Evolutionary conservation across 192 early-diverging fungal species (phyloP).

Genomic region (Kappamyces sp.): DNA sequence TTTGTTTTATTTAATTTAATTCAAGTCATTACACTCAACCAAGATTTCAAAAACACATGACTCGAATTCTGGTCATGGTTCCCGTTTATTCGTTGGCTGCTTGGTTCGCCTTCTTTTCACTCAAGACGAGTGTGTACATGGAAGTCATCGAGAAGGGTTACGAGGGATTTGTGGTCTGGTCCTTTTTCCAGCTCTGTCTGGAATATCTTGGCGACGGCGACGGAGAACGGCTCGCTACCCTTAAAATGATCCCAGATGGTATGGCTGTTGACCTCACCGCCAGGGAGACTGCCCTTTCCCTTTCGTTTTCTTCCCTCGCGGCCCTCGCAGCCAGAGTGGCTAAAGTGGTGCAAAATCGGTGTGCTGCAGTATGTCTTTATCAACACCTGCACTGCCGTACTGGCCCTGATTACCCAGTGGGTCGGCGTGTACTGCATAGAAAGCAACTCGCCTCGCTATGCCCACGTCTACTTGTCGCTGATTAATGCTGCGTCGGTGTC

Average conservation of each 20-base stretch:
- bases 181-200: constrained; percentile 62
- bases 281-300: constrained; percentile 41
- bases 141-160: constrained; percentile 58
- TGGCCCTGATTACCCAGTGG: constrained; percentile 49
- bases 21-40: too few species aligned
- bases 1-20: too few species aligned
- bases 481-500: constrained; percentile 56
- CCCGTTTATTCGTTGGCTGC: too few species aligned
- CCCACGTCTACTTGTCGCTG: constrained; percentile 50
- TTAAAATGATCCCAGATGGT: constrained; percentile 24
- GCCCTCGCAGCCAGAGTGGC: constrained; percentile 44
- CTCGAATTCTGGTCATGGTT: too few species aligned
- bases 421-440: constrained; percentile 49
- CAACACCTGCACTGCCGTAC: constrained; percentile 45
- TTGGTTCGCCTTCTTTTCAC: too few species aligned
- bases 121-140: constrained; percentile 35
- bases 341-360: constrained; percentile 51
- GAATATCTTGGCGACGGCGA: constrained; percentile 49
- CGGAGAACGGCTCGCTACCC: constrained; percentile 32
- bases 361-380: constrained; percentile 63
- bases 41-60: too few species aligned
- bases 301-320: constrained; percentile 50
- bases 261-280: too few species aligned
- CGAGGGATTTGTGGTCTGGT: constrained; percentile 62
- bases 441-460: constrained; percentile 50